Percentiles rank a stretch among this genome's conserved stretches.
These are phyloP conservation scores for Exophiala sp. DNA, from an alignment of 2,329 filamentous ascomycete genomes.

Conservation along the genomic window DNA sequence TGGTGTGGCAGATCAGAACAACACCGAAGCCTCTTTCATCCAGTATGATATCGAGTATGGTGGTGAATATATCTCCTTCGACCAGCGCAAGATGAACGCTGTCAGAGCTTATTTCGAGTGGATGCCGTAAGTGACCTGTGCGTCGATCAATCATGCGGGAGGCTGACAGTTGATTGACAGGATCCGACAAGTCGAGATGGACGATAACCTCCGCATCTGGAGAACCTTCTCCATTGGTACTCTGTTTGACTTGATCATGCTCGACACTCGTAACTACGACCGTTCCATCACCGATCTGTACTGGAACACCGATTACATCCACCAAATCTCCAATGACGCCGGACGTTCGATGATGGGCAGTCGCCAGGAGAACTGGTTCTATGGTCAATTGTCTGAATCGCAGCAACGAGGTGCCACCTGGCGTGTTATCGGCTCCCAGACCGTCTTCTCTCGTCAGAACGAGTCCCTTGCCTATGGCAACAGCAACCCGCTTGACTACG, in stretches of 20 bases:
- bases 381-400: conserved; percentile 56
- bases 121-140: conserved; percentile 18
- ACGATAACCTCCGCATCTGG: conserved; percentile 68
- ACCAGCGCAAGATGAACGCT: conserved; percentile 70
- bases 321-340: conserved; percentile 62
- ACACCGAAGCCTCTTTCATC: conserved; percentile 63
- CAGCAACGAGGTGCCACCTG: conserved; percentile 64
- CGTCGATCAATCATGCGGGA: no score
- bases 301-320: conserved; percentile 62
- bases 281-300: conserved; percentile 59
- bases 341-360: conserved; percentile 67
- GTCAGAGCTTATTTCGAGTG: conserved; percentile 52
- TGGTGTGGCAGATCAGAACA: conserved; percentile 59
- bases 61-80: conserved; percentile 46
- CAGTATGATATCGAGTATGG: conserved; percentile 48
- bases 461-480: conserved; percentile 44
- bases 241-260: conserved; percentile 64
- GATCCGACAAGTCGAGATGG: conserved; percentile 59
- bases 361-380: conserved; percentile 73
- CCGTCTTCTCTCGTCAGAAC: conserved; percentile 62
- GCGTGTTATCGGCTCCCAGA: conserved; percentile 69
- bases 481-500: conserved; percentile 49
- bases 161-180: no score
- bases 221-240: conserved; percentile 63
- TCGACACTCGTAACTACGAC: conserved; percentile 68